phyloP scores from a whole-genome alignment of 2,329 filamentous ascomycete species.

The Magnaporthiopsis incrustans region DNA sequence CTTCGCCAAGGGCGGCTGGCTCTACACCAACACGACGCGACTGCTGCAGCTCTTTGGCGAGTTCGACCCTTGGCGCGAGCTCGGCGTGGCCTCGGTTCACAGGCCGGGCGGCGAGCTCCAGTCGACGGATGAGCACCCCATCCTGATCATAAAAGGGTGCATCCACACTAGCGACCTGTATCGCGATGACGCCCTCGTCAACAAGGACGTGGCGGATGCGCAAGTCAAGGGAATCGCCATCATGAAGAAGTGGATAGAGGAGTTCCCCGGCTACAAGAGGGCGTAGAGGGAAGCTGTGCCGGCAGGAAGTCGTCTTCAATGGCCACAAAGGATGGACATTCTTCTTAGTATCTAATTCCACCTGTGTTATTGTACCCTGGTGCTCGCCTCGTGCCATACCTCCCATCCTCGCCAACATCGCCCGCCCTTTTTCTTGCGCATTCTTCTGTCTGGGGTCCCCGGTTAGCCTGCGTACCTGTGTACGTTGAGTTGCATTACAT shows the following conservation, averaged over 20 bases:
- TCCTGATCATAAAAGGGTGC: conserved; percentile 26
- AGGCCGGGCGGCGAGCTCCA: conserved; percentile 29
- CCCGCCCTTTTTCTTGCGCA: too few species aligned
- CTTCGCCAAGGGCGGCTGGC: conserved; percentile 29
- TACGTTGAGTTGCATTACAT: too few species aligned
- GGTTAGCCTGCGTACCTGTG: too few species aligned
- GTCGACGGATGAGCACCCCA: conserved; percentile 23
- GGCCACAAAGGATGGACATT: too few species aligned
- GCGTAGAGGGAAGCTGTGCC: too few species aligned
- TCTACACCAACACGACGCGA: conserved; percentile 24
- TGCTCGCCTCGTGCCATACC: too few species aligned
- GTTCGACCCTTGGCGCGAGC: conserved; percentile 32
- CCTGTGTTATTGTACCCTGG: too few species aligned
- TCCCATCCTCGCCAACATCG: too few species aligned
- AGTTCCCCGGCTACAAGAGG: conserved; percentile 7
- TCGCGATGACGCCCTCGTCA: conserved; percentile 38
- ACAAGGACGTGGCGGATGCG: conserved; percentile 39
- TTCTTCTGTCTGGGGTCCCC: too few species aligned
- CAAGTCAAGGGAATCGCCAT: conserved; percentile 41
- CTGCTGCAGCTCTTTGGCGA: conserved; percentile 31
- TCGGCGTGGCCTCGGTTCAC: conserved; percentile 27
- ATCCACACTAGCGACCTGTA: conserved; percentile 32
- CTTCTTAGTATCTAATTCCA: too few species aligned
- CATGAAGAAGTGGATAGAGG: conserved; percentile 42
- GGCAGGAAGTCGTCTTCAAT: too few species aligned